Evolutionary conservation across 2,329 filamentous ascomycete genomes (phyloP), one percentile per base, ranked within the genome.

Genomic region (Colletotrichum musae): DNA sequence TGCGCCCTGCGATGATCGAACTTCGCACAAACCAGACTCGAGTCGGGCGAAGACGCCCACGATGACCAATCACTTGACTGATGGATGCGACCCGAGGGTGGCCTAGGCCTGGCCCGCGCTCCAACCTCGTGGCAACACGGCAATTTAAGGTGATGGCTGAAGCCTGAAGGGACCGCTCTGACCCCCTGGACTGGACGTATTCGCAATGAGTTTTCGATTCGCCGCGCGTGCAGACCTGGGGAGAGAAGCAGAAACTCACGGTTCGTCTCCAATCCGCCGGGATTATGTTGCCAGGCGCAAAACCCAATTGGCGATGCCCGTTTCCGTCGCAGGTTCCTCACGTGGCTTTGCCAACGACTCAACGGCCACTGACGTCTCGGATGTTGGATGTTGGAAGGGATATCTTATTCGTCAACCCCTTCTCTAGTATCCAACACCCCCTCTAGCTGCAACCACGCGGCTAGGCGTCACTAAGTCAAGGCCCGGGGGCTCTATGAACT

Each of bases 141-240:
- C 32, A 36, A 36, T 47, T 24, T 4, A n/a, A 52, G 32, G 32
- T 36, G 32, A 36, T 36, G 32, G 32, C 32, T 36, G 32, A 36
- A 36, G 32, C 2, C 32, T 36, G 32, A 36, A 36, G 32, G 3
- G 7, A 36, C 10, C 32, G 56, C 47, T 53, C 41, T 58, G 47
- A 64, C 53, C 47, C 28, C 51, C 51, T 47, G 54, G 57, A 65
- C 32, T 36, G 7, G 32, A 36, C 54, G 56, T 47, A 47, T 65
- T 48, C 36, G 28, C 54, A 36, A 60, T 59, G 47, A 43, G 32
- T 64, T 28, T 36, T 7, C 39, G 45, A 53, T 47, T 65, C 48
- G 26, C 51, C 15, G 18, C 39, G 15, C 13, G 15, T 16, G 10
- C 9, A n/a, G 24, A 36, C 63, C 53, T 47, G 39, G 52, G 15